These are phyloP conservation scores for Plectosphaerella plurivora DNA, from an alignment of 2,329 filamentous ascomycete genomes.

Conservation along the genomic window DNA sequence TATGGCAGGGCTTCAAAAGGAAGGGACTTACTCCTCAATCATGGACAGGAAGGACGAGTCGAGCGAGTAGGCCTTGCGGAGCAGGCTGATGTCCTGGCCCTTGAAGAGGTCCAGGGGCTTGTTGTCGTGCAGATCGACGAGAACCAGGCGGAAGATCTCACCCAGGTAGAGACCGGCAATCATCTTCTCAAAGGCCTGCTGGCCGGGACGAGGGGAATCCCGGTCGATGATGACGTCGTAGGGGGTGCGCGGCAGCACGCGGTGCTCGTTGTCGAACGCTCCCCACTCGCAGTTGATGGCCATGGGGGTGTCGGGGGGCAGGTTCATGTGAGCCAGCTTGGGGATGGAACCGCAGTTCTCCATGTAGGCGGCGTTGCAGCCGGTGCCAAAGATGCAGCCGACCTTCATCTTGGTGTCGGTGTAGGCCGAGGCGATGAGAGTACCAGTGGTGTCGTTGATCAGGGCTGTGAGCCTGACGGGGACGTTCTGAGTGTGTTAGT, in stretches of 20 bases:
- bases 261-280: conserved; percentile 91
- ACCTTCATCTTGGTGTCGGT: conserved; percentile 92
- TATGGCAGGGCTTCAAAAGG: neutral
- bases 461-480: conserved; percentile 90
- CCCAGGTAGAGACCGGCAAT: conserved; percentile 91
- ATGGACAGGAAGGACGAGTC: conserved; percentile 91
- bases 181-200: conserved; percentile 98
- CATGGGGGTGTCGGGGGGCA: conserved; percentile 79
- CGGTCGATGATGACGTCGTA: conserved; percentile 88
- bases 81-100: conserved; percentile 71
- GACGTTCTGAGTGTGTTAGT: conserved; percentile 53
- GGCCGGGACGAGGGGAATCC: conserved; percentile 85
- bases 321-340: conserved; percentile 87
- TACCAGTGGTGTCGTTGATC: conserved; percentile 97
- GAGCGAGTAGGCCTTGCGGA: conserved; percentile 83
- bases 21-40: conserved; percentile 71
- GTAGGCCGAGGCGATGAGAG: conserved; percentile 92
- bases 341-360: conserved; percentile 86
- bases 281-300: conserved; percentile 98
- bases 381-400: conserved; percentile 97
- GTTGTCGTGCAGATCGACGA: conserved; percentile 81
- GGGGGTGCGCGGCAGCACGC: conserved; percentile 76
- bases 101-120: conserved; percentile 73
- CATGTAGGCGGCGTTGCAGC: conserved; percentile 98
- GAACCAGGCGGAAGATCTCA: conserved; percentile 85